Evolutionary conservation across 1,284 basidiomycete genomes (phyloP).

Genomic region (Rhodofomes roseus): DNA sequence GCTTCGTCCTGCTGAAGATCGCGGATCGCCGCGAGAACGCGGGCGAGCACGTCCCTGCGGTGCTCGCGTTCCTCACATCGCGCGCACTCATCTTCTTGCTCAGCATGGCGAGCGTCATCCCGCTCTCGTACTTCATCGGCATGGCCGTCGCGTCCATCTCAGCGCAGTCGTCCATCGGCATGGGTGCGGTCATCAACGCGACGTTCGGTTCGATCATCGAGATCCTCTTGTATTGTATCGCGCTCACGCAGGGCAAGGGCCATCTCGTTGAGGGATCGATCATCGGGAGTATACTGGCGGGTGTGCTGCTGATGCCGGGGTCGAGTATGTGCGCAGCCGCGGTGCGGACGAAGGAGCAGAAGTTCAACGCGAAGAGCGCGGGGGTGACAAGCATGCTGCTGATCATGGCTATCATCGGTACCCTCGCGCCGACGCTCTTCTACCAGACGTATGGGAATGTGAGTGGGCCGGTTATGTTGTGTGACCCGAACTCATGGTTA

Average conservation of each 20-base stretch:
- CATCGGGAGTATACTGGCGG: conserved; percentile 91
- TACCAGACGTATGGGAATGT: conserved; percentile 99
- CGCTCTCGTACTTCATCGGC: conserved; percentile 98
- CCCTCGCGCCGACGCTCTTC: conserved; percentile 93
- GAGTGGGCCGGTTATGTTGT: conserved; percentile 34
- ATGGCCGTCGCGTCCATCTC: conserved; percentile 99
- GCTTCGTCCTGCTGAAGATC: conserved; percentile 76
- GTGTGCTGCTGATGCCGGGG: conserved; percentile 96
- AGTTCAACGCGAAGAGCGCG: conserved; percentile 97
- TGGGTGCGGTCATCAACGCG: conserved; percentile 99
- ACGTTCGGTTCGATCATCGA: conserved; percentile 99
- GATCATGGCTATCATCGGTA: conserved; percentile 99
- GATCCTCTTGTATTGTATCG: conserved; percentile 91
- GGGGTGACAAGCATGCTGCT: conserved; percentile 99
- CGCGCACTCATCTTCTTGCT: conserved; percentile 84
- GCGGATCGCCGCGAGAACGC: conserved; percentile 55
- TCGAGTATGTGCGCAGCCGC: conserved; percentile 97
- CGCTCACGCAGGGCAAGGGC: conserved; percentile 86
- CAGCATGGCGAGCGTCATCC: conserved; percentile 90
- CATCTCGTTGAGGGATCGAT: conserved; percentile 96
- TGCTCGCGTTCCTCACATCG: conserved; percentile 72
- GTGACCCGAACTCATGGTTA: neutral
- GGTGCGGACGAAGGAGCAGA: conserved; percentile 88
- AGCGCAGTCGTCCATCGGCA: conserved; percentile 96
- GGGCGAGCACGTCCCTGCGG: conserved; percentile 55